Percentiles rank a stretch among this genome's conserved stretches.
phyloP scores from a whole-genome alignment of 306 rosid genomes.

The Fragaria iinumae region DNA sequence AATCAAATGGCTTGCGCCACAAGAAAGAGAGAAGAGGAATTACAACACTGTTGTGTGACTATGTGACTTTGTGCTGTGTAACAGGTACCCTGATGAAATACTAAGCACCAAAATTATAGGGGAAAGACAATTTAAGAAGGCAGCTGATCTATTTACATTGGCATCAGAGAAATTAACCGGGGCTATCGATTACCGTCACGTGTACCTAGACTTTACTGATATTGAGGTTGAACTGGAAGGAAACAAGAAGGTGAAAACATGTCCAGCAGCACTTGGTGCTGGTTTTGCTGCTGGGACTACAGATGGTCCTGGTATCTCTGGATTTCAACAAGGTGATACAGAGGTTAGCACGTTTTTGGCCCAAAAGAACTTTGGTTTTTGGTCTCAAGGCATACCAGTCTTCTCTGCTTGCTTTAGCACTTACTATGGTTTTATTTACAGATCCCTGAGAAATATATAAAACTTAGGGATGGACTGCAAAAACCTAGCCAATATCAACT shows the following conservation, averaged over 20 bases:
- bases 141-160: constrained; percentile 49
- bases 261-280: constrained; percentile 90
- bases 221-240: constrained; percentile 53
- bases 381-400: neutral
- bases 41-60: neutral
- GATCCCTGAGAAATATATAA: constrained; percentile 57
- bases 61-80: neutral
- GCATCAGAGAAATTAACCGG: constrained; percentile 54
- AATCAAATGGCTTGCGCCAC: neutral
- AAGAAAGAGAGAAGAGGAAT: neutral
- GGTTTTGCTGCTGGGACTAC: constrained; percentile 97
- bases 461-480: constrained; percentile 42
- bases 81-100: constrained; percentile 76
- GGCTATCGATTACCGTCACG: constrained; percentile 62
- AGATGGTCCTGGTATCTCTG: constrained; percentile 75
- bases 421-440: constrained; percentile 27
- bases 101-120: constrained; percentile 76
- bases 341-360: constrained; percentile 33
- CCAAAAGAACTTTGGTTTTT: too few species aligned
- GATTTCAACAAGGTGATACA: constrained; percentile 84
- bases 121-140: constrained; percentile 62
- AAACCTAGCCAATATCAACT: constrained; percentile 64
- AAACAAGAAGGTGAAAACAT: constrained; percentile 52
- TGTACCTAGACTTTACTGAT: constrained; percentile 62
- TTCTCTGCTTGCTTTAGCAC: neutral